Evolutionary conservation across 1,284 basidiomycete genomes (phyloP).

Genomic region (Ganoderma leucocontextum): DNA sequence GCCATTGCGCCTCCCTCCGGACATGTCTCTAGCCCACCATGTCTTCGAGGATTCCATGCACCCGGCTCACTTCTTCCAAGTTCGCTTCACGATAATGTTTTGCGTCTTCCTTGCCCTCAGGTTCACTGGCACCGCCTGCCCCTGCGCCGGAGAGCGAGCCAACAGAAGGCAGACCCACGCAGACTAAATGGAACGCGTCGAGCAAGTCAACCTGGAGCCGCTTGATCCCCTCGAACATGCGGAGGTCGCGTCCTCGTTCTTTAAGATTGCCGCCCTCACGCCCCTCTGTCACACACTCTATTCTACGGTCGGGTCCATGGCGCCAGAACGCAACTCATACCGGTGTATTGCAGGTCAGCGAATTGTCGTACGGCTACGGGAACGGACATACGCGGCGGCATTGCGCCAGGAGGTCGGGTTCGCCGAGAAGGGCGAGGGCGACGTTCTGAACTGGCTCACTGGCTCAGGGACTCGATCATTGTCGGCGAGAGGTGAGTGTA

Average conservation of each 20-base stretch:
- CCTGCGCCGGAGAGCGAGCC: constrained; percentile 8
- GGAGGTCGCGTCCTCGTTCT: constrained; percentile 63
- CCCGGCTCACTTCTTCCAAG: background rate
- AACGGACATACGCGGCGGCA: constrained; percentile 84
- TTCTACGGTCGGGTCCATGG: background rate
- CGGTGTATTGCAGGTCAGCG: constrained; percentile 71
- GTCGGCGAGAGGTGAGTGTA: constrained; percentile 87
- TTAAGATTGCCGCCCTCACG: no score
- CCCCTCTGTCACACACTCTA: no score
- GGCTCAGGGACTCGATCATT: constrained; percentile 93
- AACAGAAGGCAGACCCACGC: background rate
- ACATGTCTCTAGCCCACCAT: constrained; percentile 30
- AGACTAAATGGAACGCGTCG: constrained; percentile 33
- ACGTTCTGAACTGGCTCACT: constrained; percentile 91
- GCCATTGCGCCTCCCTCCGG: constrained; percentile 19
- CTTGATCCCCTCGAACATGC: constrained; percentile 47
- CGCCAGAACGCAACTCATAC: background rate
- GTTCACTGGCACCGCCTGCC: background rate
- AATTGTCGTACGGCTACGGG: constrained; percentile 90
- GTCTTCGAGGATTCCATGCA: constrained; percentile 5
- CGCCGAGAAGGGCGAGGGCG: constrained; percentile 93
- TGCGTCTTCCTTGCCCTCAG: constrained; percentile 11
- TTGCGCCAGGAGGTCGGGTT: constrained; percentile 92
- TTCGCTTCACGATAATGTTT: constrained; percentile 14
- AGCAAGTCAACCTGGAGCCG: constrained; percentile 48